Conservation (phyloP, 2,329 filamentous ascomycete species). For the Colletotrichum nymphaeae region DNA sequence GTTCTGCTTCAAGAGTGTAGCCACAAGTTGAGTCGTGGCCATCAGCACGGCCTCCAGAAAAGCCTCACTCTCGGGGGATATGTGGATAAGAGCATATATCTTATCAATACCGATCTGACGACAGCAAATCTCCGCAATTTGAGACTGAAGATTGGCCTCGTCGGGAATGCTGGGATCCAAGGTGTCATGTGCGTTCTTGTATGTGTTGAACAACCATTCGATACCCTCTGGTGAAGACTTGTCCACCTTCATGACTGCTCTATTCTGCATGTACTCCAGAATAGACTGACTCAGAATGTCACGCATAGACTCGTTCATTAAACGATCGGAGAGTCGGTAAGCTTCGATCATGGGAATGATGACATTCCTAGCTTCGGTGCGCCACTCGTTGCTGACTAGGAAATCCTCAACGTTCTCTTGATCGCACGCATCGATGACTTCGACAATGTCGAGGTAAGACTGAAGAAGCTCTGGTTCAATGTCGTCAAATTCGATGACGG, state of each 20-base stretch:
- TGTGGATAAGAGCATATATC: background rate
- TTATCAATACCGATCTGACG: background rate
- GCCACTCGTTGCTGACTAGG: background rate
- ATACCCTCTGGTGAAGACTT: background rate
- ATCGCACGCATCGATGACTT: background rate
- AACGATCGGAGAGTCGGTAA: background rate
- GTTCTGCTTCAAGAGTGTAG: background rate
- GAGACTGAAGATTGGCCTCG: background rate
- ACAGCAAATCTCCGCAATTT: background rate
- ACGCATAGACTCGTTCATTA: background rate
- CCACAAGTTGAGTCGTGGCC: too few relatives aligned
- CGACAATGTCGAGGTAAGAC: background rate
- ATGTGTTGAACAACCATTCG: background rate
- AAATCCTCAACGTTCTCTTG: background rate
- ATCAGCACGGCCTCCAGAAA: background rate
- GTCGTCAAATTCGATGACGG: background rate
- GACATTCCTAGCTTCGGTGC: background rate
- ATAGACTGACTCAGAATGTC: background rate
- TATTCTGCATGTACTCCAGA: background rate
- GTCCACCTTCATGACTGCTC: background rate
- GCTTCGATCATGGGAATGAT: background rate
- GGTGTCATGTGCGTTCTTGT: background rate
- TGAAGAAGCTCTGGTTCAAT: background rate
- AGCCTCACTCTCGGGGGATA: background rate
- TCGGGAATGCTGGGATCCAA: background rate